Conservation (phyloP, 768 basidiomycete species). For the Auriscalpium orientale region DNA sequence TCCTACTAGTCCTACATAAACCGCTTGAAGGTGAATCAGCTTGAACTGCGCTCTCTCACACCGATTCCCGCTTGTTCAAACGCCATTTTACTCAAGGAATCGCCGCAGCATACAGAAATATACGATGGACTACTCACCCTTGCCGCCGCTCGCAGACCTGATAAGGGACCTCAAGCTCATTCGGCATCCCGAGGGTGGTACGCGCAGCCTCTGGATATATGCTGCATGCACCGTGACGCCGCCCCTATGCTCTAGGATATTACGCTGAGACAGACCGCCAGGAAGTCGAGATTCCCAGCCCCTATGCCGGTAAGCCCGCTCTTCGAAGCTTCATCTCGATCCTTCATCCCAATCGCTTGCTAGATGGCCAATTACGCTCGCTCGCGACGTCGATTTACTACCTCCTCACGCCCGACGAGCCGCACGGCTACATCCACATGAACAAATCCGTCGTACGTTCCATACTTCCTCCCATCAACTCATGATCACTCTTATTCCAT, state of each 20-base stretch:
- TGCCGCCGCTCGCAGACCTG: slow-evolving; percentile 17
- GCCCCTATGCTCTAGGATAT: slow-evolving; percentile 19
- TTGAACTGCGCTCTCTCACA: no score
- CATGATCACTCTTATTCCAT: neutral
- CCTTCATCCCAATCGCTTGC: neutral
- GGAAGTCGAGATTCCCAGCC: slow-evolving; percentile 22
- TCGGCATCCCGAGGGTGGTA: slow-evolving; percentile 25
- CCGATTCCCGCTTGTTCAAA: no score
- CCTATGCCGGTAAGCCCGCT: slow-evolving; percentile 24
- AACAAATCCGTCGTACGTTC: slow-evolving; percentile 39
- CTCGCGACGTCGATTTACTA: slow-evolving; percentile 44
- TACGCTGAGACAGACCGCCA: slow-evolving; percentile 30
- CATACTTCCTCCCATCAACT: neutral
- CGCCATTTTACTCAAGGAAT: no score
- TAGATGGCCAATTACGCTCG: slow-evolving; percentile 23
- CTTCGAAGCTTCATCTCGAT: neutral
- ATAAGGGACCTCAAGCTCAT: slow-evolving; percentile 21
- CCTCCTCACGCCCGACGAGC: slow-evolving; percentile 34
- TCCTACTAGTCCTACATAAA: no score
- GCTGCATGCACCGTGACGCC: neutral
- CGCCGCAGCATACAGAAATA: no score
- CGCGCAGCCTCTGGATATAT: neutral
- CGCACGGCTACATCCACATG: slow-evolving; percentile 36
- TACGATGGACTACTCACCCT: neutral
- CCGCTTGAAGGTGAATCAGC: no score